A percentile compares a stretch with the other conserved stretches of the same genome.
Conservation (phyloP, 23 red algal species). For the Gracilaria caudata region DNA sequence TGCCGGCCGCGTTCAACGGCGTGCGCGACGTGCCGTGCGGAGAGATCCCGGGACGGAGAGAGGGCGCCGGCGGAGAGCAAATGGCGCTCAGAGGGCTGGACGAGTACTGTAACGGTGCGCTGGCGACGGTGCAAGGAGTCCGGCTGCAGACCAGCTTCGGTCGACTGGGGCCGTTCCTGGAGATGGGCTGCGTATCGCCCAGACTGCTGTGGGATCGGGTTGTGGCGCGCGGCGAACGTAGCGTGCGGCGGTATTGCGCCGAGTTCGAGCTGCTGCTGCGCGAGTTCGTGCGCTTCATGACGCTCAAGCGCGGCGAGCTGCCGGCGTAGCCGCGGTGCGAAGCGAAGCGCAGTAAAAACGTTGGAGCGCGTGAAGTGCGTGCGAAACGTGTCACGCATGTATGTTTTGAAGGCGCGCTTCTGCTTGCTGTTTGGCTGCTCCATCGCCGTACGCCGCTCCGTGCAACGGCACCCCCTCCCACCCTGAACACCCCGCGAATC, state of each 20-base stretch:
- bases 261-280: constrained; percentile 48
- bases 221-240: constrained; percentile 6
- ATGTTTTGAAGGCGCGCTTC: background rate
- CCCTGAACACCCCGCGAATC: background rate
- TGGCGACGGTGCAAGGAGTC: constrained; percentile 8
- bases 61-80: constrained; percentile 30
- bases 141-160: constrained; percentile 10
- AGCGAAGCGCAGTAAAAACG: background rate
- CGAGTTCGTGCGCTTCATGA: constrained; percentile 30
- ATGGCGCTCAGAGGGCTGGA: constrained; percentile 19
- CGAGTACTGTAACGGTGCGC: constrained; percentile 32
- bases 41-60: background rate
- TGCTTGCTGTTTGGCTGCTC: background rate
- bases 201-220: constrained; percentile 43
- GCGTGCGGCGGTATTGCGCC: constrained; percentile 53
- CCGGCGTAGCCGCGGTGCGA: background rate
- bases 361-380: background rate
- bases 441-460: background rate
- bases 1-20: background rate
- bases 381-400: background rate
- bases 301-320: constrained; percentile 20
- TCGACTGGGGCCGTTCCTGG: constrained; percentile 45
- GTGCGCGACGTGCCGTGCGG: constrained; percentile 12
- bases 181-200: constrained; percentile 48
- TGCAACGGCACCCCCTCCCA: background rate